A percentile compares a stretch with the other conserved stretches of the same genome.
These are phyloP conservation scores for Diaporthe australafricana DNA, from an alignment of 2,329 filamentous ascomycete species.

Conservation along the genomic window DNA sequence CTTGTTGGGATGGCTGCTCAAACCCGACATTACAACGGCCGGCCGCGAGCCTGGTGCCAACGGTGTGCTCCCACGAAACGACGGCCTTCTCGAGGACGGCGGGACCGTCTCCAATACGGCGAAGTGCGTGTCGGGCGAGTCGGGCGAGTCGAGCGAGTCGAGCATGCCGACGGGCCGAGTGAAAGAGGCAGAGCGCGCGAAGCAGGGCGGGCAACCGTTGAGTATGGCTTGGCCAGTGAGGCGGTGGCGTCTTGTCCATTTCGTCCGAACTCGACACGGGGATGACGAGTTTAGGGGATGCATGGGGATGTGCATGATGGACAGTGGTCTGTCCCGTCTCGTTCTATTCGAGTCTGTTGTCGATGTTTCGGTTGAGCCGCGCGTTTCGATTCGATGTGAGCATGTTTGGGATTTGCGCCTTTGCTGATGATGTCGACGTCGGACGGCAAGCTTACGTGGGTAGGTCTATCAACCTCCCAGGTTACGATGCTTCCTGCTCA, in stretches of 20 bases:
- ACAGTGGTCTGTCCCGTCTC: constrained; percentile 19
- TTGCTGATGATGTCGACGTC: constrained; percentile 24
- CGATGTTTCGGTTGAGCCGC: constrained; percentile 34
- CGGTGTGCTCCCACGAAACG: constrained; percentile 1
- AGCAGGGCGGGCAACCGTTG: constrained; percentile 12
- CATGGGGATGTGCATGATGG: constrained; percentile 28
- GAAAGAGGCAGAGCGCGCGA: neutral
- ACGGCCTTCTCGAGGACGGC: constrained; percentile 6
- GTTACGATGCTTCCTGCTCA: neutral
- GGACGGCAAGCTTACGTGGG: constrained; percentile 8
- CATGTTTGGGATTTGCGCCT: constrained; percentile 35
- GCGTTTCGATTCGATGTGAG: constrained; percentile 35
- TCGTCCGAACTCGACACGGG: constrained; percentile 15
- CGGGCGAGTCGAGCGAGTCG: no score
- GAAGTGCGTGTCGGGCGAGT: neutral
- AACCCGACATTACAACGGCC: constrained; percentile 1
- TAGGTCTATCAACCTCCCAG: neutral
- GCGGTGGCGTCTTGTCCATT: neutral
- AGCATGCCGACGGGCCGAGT: constrained; percentile 2
- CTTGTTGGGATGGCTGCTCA: constrained; percentile 15
- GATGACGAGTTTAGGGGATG: neutral
- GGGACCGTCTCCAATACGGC: neutral
- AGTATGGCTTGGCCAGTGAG: neutral
- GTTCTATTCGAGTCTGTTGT: constrained; percentile 24
- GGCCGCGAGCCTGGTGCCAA: neutral